phyloP scores from a whole-genome alignment of 257 asterid genomes.

The Solanum bulbocastanum region DNA sequence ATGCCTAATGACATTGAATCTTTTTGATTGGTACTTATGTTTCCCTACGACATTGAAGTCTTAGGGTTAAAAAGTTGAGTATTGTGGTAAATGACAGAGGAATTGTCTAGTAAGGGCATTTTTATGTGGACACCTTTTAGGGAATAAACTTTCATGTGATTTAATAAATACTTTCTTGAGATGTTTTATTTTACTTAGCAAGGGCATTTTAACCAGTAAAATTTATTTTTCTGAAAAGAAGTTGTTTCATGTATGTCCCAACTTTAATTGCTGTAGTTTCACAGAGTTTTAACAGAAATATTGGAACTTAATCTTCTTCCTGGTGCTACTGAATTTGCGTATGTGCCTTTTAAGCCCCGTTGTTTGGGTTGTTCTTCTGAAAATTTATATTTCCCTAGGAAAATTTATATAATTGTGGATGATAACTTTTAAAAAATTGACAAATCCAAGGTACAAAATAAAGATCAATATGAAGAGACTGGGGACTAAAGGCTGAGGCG shows the following conservation, averaged over 20 bases:
- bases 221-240: neutral
- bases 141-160: neutral
- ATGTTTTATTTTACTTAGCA: neutral
- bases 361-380: neutral
- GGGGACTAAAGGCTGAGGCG: neutral
- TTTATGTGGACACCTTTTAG: neutral
- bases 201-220: neutral
- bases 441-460: neutral
- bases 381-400: neutral
- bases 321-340: neutral
- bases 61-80: neutral
- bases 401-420: neutral
- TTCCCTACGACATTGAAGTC: neutral
- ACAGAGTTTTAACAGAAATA: neutral
- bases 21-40: neutral
- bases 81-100: neutral
- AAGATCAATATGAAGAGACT: neutral
- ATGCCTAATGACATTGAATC: neutral
- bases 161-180: neutral
- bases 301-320: neutral
- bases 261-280: neutral
- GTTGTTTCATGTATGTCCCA: neutral
- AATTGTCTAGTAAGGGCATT: neutral
- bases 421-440: neutral
- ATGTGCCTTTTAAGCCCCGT: neutral